These are phyloP conservation scores for Metschnikowia koreensis DNA, from an alignment of 805 yeast genomes.

Conservation along the genomic window DNA sequence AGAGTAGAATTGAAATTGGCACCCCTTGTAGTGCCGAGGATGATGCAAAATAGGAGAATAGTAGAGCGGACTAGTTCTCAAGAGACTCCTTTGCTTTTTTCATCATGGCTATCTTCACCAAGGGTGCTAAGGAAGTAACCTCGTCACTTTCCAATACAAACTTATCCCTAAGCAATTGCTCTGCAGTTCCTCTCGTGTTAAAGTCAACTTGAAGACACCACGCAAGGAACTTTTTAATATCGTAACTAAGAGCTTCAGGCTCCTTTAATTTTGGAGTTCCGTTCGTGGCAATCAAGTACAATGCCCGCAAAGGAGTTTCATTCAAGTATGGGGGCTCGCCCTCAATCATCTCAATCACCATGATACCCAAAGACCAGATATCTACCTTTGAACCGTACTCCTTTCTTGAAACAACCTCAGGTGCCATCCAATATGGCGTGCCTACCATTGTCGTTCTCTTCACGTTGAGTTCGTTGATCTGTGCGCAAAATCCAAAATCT, in stretches of 20 bases:
- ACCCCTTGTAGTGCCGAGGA: not conserved
- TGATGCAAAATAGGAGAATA: too few species aligned
- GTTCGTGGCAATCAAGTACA: conserved; percentile 91
- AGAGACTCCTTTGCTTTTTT: conserved; percentile 46
- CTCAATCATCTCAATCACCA: conserved; percentile 98
- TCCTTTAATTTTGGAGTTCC: conserved; percentile 94
- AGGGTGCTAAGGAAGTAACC: conserved; percentile 62
- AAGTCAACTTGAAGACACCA: conserved; percentile 82
- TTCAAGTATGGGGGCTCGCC: conserved; percentile 98
- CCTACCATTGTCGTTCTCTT: conserved; percentile 99
- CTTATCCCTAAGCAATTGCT: conserved; percentile 63
- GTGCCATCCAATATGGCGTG: conserved; percentile 99
- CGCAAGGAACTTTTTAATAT: conserved; percentile 66
- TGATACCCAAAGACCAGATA: conserved; percentile 96
- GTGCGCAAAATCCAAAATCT: conserved; percentile 97
- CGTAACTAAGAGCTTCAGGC: conserved; percentile 71
- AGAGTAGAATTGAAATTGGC: conserved; percentile 7
- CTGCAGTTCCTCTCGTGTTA: conserved; percentile 76
- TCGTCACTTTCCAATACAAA: conserved; percentile 64
- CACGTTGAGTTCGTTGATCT: conserved; percentile 69
- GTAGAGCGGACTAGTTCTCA: conserved; percentile 4
- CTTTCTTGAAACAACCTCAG: conserved; percentile 92
- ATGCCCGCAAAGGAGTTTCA: conserved; percentile 91
- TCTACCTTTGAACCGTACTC: conserved; percentile 97
- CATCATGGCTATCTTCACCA: conserved; percentile 70